These are phyloP conservation scores for Dryas drummondii DNA, from an alignment of 306 rosid genomes.

Conservation along the genomic window DNA sequence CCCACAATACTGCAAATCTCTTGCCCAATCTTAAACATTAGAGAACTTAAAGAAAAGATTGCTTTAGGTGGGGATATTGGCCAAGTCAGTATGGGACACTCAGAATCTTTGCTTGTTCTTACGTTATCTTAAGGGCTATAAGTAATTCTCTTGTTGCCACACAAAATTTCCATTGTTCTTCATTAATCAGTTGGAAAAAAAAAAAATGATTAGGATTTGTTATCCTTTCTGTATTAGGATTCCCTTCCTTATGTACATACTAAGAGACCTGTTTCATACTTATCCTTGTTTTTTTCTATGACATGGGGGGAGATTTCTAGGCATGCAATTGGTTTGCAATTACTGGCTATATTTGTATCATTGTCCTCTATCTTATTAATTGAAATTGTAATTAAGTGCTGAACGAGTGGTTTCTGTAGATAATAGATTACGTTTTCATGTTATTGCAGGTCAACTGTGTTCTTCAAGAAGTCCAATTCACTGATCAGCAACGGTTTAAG, in stretches of 20 bases:
- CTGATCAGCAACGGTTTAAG: slow-evolving; percentile 94
- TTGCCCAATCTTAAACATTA: too few species aligned
- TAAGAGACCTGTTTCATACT: not conserved
- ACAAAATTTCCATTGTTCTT: not conserved
- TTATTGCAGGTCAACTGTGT: slow-evolving; percentile 65
- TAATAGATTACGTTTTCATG: slow-evolving; percentile 27
- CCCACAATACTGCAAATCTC: too few species aligned
- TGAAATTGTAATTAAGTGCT: slow-evolving; percentile 2
- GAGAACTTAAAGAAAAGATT: too few species aligned
- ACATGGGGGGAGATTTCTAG: not conserved
- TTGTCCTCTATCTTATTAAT: not conserved
- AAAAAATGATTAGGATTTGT: not conserved
- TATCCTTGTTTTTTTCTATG: not conserved
- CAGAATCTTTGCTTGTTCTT: not conserved
- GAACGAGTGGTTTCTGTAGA: not conserved
- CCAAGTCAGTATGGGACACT: too few species aligned
- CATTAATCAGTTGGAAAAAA: not conserved
- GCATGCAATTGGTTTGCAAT: not conserved
- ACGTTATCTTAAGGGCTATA: not conserved
- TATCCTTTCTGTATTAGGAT: not conserved
- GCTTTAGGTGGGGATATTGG: too few species aligned
- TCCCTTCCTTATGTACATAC: not conserved
- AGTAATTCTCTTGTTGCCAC: not conserved
- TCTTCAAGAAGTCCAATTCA: slow-evolving; percentile 93
- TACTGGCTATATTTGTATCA: not conserved